Evolutionary conservation across 306 rosid genomes (phyloP).

Genomic region (Pterocarpus macrocarpus): DNA sequence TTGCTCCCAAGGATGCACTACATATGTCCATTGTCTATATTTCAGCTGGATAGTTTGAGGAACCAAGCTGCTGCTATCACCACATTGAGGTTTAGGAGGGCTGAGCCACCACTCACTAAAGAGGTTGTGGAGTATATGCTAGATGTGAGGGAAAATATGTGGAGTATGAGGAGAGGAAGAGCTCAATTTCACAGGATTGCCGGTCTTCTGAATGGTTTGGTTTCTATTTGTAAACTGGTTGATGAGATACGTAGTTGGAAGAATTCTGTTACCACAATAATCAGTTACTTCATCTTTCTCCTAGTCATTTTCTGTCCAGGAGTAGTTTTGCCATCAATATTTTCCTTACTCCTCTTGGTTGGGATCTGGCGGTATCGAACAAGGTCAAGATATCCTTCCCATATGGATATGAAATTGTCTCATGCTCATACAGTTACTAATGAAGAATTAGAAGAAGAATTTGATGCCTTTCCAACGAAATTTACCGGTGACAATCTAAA

Average conservation of each 20-base stretch:
- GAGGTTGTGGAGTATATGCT: slow-evolving; percentile 54
- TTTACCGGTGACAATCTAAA: slow-evolving; percentile 28
- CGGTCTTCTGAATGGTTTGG: slow-evolving; percentile 29
- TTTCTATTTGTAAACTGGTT: slow-evolving; percentile 32
- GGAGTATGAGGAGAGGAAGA: slow-evolving; percentile 56
- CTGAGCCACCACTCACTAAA: slow-evolving; percentile 54
- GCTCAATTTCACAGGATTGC: slow-evolving; percentile 48
- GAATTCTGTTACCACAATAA: slow-evolving; percentile 6
- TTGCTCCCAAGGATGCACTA: slow-evolving; percentile 56
- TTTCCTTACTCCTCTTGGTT: background rate
- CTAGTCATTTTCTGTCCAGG: slow-evolving; percentile 40
- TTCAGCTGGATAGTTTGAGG: slow-evolving; percentile 52
- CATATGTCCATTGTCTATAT: slow-evolving; percentile 44
- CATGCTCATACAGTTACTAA: slow-evolving; percentile 31
- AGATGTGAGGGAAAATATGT: slow-evolving; percentile 50
- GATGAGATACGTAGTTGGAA: slow-evolving; percentile 42
- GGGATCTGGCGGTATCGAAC: slow-evolving; percentile 42
- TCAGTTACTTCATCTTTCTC: slow-evolving; percentile 31
- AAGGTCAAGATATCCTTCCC: slow-evolving; percentile 53
- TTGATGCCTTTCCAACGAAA: slow-evolving; percentile 43
- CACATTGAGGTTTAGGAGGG: slow-evolving; percentile 36
- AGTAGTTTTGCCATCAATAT: slow-evolving; percentile 27
- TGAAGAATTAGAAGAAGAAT: slow-evolving; percentile 57
- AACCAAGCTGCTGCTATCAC: slow-evolving; percentile 47
- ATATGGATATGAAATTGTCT: slow-evolving; percentile 54